Percentiles rank a stretch among this genome's conserved stretches.
phyloP scores from a whole-genome alignment of 495 filamentous ascomycete genomes.

The Hyphodiscus hymeniophilus region DNA sequence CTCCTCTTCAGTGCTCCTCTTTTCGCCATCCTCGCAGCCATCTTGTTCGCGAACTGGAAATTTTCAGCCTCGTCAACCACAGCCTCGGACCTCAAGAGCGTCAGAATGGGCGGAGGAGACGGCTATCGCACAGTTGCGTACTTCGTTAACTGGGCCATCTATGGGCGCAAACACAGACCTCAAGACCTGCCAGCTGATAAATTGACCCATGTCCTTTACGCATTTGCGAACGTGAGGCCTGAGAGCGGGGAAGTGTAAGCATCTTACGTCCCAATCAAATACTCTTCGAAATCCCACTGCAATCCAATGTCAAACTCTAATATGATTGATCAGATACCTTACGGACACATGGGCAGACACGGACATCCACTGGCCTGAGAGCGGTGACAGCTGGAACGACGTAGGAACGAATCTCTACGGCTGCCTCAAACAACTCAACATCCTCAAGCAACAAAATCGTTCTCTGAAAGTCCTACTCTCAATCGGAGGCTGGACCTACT shows the following conservation, averaged over 20 bases:
- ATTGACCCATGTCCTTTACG: slow-evolving; percentile 81
- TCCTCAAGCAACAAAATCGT: slow-evolving; percentile 81
- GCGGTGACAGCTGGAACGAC: slow-evolving; percentile 63
- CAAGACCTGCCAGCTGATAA: slow-evolving; percentile 83
- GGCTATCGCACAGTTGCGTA: slow-evolving; percentile 64
- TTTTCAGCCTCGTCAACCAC: neutral
- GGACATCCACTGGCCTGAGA: slow-evolving; percentile 65
- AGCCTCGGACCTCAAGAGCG: neutral
- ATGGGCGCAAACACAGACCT: slow-evolving; percentile 77
- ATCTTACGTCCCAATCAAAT: neutral
- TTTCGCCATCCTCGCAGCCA: slow-evolving; percentile 2
- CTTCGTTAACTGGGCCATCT: slow-evolving; percentile 87
- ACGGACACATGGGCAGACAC: slow-evolving; percentile 82
- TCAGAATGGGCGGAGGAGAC: slow-evolving; percentile 37
- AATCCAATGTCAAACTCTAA: neutral
- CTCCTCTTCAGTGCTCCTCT: slow-evolving; percentile 3
- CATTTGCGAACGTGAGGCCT: slow-evolving; percentile 58
- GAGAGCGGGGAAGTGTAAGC: slow-evolving; percentile 55
- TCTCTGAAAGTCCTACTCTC: slow-evolving; percentile 87
- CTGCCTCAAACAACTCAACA: slow-evolving; percentile 86
- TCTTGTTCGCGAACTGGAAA: slow-evolving; percentile 9
- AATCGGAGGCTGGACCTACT: slow-evolving; percentile 96
- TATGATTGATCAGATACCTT: slow-evolving; percentile 41
- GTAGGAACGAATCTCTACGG: slow-evolving; percentile 73
- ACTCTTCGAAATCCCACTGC: neutral